Evolutionary conservation across 2,329 filamentous ascomycete genomes (phyloP).

Genomic region (Pezicula neosporulosa): DNA sequence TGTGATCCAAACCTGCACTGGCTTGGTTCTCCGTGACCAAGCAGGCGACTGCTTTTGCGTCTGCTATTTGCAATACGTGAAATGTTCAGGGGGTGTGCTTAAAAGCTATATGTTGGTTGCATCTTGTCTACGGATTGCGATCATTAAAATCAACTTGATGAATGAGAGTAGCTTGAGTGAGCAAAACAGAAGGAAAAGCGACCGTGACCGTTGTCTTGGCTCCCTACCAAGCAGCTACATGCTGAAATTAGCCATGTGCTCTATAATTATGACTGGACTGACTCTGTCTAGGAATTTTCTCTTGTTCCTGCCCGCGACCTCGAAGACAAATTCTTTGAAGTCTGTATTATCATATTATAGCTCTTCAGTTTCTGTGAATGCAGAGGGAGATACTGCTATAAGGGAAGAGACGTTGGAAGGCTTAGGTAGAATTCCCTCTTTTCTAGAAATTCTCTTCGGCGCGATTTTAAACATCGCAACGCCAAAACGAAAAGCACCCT

Average conservation of each 20-base stretch:
- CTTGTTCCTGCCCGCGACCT: constrained; percentile 72
- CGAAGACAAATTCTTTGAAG: constrained; percentile 67
- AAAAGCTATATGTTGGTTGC: no score
- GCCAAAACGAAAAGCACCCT: constrained; percentile 25
- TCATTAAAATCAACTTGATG: no score
- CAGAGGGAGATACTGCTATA: constrained; percentile 91
- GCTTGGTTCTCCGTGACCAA: no score
- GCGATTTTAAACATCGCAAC: constrained; percentile 66
- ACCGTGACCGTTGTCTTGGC: no score
- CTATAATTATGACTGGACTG: constrained; percentile 5
- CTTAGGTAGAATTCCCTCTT: constrained; percentile 79
- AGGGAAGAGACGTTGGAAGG: constrained; percentile 88
- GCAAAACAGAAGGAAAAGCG: no score
- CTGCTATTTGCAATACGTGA: no score
- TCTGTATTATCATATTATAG: constrained; percentile 89
- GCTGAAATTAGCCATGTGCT: neutral
- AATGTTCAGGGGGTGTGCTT: no score
- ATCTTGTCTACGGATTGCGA: no score
- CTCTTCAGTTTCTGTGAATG: constrained; percentile 81
- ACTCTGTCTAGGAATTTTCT: constrained; percentile 71
- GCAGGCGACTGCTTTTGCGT: no score
- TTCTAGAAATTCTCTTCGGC: constrained; percentile 73
- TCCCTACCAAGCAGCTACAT: no score
- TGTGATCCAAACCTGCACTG: no score
- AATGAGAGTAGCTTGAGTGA: no score